Evolutionary conservation across 192 early-diverging fungal genomes (phyloP).

Genomic region (Coemansia sp.): DNA sequence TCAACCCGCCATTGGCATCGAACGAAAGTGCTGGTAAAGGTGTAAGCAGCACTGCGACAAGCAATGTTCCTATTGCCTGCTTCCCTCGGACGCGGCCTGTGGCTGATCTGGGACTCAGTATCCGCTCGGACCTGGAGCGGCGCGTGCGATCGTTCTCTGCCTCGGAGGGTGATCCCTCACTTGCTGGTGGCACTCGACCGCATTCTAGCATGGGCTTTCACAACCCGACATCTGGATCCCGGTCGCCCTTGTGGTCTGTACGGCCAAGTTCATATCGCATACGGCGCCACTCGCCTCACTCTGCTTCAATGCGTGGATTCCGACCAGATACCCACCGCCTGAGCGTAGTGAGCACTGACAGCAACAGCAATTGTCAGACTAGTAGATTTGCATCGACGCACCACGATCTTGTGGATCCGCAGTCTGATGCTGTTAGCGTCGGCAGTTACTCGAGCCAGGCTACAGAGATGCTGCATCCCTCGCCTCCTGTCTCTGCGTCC

Average conservation of each 20-base stretch:
- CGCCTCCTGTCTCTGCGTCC: constrained; percentile 16
- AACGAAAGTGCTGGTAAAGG: neutral
- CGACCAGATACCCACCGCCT: constrained; percentile 31
- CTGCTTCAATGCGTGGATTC: constrained; percentile 32
- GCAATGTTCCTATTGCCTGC: constrained; percentile 8
- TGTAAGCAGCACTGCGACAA: neutral
- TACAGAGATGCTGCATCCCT: constrained; percentile 25
- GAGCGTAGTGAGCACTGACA: constrained; percentile 33
- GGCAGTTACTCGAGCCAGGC: constrained; percentile 41
- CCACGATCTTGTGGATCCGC: constrained; percentile 22
- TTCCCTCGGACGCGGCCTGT: constrained; percentile 21
- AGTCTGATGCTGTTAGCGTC: constrained; percentile 33
- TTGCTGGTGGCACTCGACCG: constrained; percentile 22
- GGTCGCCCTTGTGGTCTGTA: constrained; percentile 18
- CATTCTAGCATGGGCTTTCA: constrained; percentile 57
- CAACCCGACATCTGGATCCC: constrained; percentile 26
- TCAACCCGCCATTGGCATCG: constrained; percentile 18
- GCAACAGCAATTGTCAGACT: constrained; percentile 19
- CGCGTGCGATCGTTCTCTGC: constrained; percentile 54
- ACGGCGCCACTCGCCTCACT: constrained; percentile 42
- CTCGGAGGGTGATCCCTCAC: constrained; percentile 30
- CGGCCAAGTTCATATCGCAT: constrained; percentile 23
- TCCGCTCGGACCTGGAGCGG: constrained; percentile 50
- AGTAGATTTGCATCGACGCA: constrained; percentile 7
- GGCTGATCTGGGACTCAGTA: constrained; percentile 46